phyloP scores from a whole-genome alignment of 2,329 filamentous ascomycete species.

The Penicillium psychrosexuale region DNA sequence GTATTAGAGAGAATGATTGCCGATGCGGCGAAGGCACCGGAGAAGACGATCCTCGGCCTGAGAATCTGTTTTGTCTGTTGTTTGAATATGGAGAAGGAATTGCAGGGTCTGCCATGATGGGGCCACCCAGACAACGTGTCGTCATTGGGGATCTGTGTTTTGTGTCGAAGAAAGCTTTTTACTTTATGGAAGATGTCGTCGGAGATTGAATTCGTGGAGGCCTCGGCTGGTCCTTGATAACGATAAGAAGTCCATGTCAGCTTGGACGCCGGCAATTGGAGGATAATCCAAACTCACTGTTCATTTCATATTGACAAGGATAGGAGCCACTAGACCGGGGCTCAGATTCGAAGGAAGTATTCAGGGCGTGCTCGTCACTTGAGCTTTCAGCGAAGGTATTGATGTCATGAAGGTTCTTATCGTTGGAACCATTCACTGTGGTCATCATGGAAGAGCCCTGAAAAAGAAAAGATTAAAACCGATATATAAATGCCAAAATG shows the following conservation, averaged over 20 bases:
- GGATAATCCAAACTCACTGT: neutral
- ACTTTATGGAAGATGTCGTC: slow-evolving; percentile 2
- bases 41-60: neutral
- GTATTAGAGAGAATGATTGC: slow-evolving; percentile 2
- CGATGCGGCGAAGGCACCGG: neutral
- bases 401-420: slow-evolving; percentile 2
- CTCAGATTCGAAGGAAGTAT: neutral
- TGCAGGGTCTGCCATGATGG: neutral
- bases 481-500: neutral
- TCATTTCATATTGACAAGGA: neutral
- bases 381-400: slow-evolving; percentile 1
- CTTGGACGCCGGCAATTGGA: neutral
- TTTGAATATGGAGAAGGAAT: neutral
- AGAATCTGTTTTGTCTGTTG: neutral
- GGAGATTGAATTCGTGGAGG: neutral
- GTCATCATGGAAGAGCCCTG: neutral
- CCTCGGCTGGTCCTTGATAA: neutral
- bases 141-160: neutral
- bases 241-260: neutral
- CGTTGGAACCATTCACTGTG: slow-evolving; percentile 4
- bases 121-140: neutral
- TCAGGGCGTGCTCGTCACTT: neutral
- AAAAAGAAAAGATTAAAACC: neutral
- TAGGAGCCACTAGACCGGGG: neutral
- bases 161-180: slow-evolving; percentile 1